Evolutionary conservation across 2,329 filamentous ascomycete genomes (phyloP), one percentile per base, ranked within the genome.

Genomic region (Torrubiella hemipterigena): DNA sequence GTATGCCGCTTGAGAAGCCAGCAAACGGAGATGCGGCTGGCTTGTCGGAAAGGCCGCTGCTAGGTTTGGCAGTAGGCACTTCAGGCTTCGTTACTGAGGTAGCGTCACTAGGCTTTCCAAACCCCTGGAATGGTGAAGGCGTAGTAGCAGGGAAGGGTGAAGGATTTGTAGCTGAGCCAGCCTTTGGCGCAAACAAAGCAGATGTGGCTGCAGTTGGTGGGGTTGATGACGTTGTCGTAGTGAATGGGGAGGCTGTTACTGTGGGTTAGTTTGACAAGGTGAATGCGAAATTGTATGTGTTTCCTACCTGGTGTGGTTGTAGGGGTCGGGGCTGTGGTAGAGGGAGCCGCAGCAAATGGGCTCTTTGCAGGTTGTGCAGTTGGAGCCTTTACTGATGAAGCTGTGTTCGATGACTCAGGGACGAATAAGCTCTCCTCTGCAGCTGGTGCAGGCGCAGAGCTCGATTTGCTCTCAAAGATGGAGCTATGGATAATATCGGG

Each of bases 401-500:
- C n/a, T n/a, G n/a, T n/a, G n/a, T n/a, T 29, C 13, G 38, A 13
- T 13, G 24, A n/a, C n/a, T 26, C 20, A 30, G 34, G 13, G 23
- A 54, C 42, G 25, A 55, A 55, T 4, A 54, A 42, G 27, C 51
- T 51, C 9, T 27, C 45, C 27, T 53, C 49, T 8, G 25, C 13
- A 8, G 22, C n/a, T 28, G 7, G 32, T 27, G 8, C 31, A 20
- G 18, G 42, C 38, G 11, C 43, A n/a, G 11, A 7, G 12, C 19
- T 31, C 6, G 8, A 17, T 11, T 33, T 20, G 10, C 42, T 27
- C 19, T 66, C 63, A 30, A 56, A 70, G 9, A 75, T 54, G 2
- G 69, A 76, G 20, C 55, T 52, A 41, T 72, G 68, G 18, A 79
- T 72, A 15, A 74, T 54, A 17, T 69, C 56, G 3, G 70, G 61